These are phyloP conservation scores for Hibiscus tridactylites DNA, from an alignment of 345 rosid species.

Conservation along the genomic window DNA sequence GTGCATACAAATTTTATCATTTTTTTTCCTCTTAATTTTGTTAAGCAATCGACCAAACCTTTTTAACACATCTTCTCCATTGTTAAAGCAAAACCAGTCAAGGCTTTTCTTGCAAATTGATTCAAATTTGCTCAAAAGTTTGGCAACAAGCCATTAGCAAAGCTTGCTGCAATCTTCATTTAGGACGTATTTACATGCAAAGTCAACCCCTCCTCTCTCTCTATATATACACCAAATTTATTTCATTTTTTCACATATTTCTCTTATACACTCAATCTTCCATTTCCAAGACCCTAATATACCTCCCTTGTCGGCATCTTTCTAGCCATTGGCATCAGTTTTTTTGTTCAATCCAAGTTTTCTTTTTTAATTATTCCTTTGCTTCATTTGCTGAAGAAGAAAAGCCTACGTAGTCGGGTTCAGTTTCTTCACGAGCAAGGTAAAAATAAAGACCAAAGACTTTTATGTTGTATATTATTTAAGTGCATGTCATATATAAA, in stretches of 20 bases:
- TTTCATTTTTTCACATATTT: conserved; percentile 7
- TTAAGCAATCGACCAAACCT: conserved; percentile 15
- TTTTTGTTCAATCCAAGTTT: conserved; percentile 1
- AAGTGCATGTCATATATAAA: too few relatives aligned
- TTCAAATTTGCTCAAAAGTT: conserved; percentile 30
- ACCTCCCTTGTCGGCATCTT: conserved; percentile 9
- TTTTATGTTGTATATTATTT: too few relatives aligned
- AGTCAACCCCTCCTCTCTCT: conserved; percentile 40
- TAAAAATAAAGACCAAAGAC: background rate
- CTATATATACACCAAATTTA: background rate
- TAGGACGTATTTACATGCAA: conserved; percentile 29
- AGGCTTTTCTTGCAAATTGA: background rate
- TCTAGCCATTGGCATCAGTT: conserved; percentile 12
- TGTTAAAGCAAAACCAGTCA: conserved; percentile 17
- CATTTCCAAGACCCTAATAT: background rate
- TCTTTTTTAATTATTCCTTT: conserved; percentile 1
- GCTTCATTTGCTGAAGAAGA: conserved; percentile 43
- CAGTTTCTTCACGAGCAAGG: conserved; percentile 30
- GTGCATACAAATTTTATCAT: too few relatives aligned
- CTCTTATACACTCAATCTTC: conserved; percentile 26
- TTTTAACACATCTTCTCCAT: conserved; percentile 1
- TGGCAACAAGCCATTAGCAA: conserved; percentile 49
- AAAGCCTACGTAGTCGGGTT: conserved; percentile 16
- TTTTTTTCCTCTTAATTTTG: background rate
- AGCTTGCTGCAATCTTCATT: conserved; percentile 43